Evolutionary conservation across 208 protist species (phyloP).

Genomic region (Kentomonas sorsogonicus): DNA sequence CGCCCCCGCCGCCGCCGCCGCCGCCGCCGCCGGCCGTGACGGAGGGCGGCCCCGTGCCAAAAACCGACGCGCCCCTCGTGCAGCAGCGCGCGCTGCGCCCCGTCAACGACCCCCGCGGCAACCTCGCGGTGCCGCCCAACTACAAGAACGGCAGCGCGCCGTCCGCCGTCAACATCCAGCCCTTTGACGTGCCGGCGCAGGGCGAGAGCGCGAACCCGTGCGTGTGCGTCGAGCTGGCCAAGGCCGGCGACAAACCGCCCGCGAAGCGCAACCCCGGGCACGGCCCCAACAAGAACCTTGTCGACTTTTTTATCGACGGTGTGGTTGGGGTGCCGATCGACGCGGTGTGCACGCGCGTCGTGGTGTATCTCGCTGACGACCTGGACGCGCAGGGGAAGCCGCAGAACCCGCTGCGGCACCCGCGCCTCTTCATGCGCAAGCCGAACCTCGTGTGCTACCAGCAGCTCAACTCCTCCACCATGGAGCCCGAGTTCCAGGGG

Average conservation of each 20-base stretch:
- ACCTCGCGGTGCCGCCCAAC: constrained; percentile 29
- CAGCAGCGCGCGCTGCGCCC: constrained; percentile 17
- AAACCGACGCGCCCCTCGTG: constrained; percentile 13
- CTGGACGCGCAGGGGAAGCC: constrained; percentile 20
- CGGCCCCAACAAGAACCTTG: constrained; percentile 16
- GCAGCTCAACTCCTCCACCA: constrained; percentile 24
- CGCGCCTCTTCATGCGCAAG: constrained; percentile 40
- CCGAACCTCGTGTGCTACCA: constrained; percentile 51
- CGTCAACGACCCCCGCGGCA: constrained; percentile 22
- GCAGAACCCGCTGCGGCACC: constrained; percentile 25
- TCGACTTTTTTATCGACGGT: constrained; percentile 39
- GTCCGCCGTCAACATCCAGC: constrained; percentile 18
- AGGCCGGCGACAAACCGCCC: constrained; percentile 17
- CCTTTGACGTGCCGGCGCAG: constrained; percentile 18
- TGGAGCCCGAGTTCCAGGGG: constrained; percentile 36
- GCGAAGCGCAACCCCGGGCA: constrained; percentile 18
- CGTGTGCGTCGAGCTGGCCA: constrained; percentile 30
- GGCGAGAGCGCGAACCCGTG: constrained; percentile 17
- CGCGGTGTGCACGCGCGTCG: constrained; percentile 36
- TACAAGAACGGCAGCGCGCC: constrained; percentile 29
- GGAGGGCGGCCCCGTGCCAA: no score
- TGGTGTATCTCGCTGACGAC: constrained; percentile 54
- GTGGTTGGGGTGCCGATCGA: constrained; percentile 54
- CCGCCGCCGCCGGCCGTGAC: neutral
- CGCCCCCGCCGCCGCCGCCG: neutral